Conservation (phyloP, 2,329 filamentous ascomycete genomes). For the Colletotrichum coccodes region DNA sequence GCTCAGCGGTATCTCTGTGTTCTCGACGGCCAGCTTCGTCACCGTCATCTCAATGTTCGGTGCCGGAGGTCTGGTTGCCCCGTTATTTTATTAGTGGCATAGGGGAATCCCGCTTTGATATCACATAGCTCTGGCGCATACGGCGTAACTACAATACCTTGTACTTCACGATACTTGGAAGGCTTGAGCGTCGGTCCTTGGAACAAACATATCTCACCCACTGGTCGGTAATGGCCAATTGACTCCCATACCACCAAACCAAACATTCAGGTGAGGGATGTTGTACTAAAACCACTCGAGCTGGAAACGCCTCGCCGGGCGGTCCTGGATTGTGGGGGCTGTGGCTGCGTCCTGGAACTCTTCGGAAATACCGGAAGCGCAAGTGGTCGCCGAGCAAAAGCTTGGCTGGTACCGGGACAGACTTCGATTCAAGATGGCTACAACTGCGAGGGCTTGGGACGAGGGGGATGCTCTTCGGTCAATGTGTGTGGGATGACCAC, state of each 20-base stretch:
- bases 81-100: conserved; percentile 33
- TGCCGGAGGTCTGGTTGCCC: conserved; percentile 49
- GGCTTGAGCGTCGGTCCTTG: neutral
- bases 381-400: neutral
- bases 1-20: conserved; percentile 72
- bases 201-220: neutral
- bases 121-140: neutral
- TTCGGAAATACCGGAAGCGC: neutral
- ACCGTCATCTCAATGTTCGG: conserved; percentile 69
- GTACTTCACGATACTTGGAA: neutral
- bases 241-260: neutral
- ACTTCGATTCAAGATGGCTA: neutral
- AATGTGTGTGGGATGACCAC: neutral
- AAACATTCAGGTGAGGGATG: neutral
- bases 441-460: too few species aligned
- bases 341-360: neutral
- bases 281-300: neutral
- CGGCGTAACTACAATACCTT: neutral
- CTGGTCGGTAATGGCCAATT: neutral
- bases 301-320: neutral
- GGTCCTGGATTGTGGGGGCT: neutral
- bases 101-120: neutral
- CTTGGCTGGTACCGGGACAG: neutral
- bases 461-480: too few species aligned
- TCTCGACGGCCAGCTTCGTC: conserved; percentile 70